Evolutionary conservation across 1,284 basidiomycete genomes (phyloP), one percentile per base, ranked within the genome.

Genomic region (Leccinum griseonigrum): DNA sequence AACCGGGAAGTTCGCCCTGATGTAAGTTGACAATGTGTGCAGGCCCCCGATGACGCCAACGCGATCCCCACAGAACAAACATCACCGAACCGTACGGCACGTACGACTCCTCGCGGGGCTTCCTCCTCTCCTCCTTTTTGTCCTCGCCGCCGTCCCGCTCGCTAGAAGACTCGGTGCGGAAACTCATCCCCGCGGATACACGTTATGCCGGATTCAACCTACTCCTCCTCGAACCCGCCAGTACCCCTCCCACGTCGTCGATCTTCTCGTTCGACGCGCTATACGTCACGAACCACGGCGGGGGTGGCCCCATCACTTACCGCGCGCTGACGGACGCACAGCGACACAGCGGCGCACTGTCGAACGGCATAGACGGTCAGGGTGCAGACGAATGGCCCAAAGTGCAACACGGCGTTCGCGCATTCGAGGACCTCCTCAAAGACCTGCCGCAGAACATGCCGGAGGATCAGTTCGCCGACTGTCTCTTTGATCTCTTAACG

Each of bases 141-240:
- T 26, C 60, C 22, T 60, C 63, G 0, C 38, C 64, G 4, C n/a
- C 57, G 2, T 60, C 61, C 26, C 48, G 1, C 46, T 52, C 64
- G 28, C 13, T 66, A 4, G 62, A 82, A 65, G 79, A 81, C 60
- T 78, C 83, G 69, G 74, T 82, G 54, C 74, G 76, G 60, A 73
- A 68, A 65, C 75, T 83, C 61, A 69, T 82, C 59, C 75, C 79
- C 66, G 70, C 75, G 64, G 79, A 85, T 62, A 76, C 76, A 16
- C 74, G 76, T 61, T 91, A 85, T 70, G 87, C 90, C 50, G 91
- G 91, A 3, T 93, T 93, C 80, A 93, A 92, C 72, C 71, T 92
- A 40, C 77, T 92, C 61, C 81, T 91, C 68, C 75, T 90, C 67
- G 71, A 81, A 59, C 76, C 81, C 60, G 2, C 60, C 0, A 62